These are phyloP conservation scores for Aspergillus pseudotamarii DNA, from an alignment of 2,329 filamentous ascomycete species.

Conservation along the genomic window DNA sequence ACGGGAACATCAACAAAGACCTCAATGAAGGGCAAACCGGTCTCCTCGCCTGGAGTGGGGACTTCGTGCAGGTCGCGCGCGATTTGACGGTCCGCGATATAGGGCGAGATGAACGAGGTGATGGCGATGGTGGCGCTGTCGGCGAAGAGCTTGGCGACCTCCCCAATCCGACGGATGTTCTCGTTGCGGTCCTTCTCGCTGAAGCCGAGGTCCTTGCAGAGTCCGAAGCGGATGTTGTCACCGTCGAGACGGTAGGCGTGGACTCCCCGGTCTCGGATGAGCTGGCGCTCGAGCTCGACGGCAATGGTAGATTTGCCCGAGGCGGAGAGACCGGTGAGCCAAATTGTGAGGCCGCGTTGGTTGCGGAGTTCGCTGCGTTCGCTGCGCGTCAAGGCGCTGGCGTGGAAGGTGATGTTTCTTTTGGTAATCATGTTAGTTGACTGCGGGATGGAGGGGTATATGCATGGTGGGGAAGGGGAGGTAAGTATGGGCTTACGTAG, in stretches of 20 bases:
- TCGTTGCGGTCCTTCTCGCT: slow-evolving; percentile 90
- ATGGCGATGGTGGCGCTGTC: slow-evolving; percentile 85
- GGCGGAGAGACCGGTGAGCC: slow-evolving; percentile 95
- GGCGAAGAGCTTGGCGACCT: slow-evolving; percentile 96
- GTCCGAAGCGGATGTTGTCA: slow-evolving; percentile 96
- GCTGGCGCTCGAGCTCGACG: slow-evolving; percentile 93
- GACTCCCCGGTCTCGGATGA: slow-evolving; percentile 72
- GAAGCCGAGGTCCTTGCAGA: slow-evolving; percentile 98
- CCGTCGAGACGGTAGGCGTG: slow-evolving; percentile 92
- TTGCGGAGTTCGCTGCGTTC: slow-evolving; percentile 59
- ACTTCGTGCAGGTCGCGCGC: slow-evolving; percentile 79
- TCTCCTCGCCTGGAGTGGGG: slow-evolving; percentile 58
- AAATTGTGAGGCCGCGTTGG: slow-evolving; percentile 91
- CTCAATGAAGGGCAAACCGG: slow-evolving; percentile 83
- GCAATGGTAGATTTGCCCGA: slow-evolving; percentile 98
- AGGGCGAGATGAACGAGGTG: slow-evolving; percentile 96
- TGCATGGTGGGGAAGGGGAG: slow-evolving; percentile 4
- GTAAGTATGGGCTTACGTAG: slow-evolving; percentile 34
- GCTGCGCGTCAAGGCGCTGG: slow-evolving; percentile 43
- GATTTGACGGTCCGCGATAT: slow-evolving; percentile 79
- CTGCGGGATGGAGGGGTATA: slow-evolving; percentile 5
- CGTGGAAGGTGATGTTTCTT: slow-evolving; percentile 53
- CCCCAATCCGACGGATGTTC: slow-evolving; percentile 95
- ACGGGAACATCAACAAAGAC: slow-evolving; percentile 91
- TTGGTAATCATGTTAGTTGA: slow-evolving; percentile 8